Percentiles rank a stretch among this genome's conserved stretches.
phyloP scores from a whole-genome alignment of 208 protist genomes.

The Leishmania mexicana region DNA sequence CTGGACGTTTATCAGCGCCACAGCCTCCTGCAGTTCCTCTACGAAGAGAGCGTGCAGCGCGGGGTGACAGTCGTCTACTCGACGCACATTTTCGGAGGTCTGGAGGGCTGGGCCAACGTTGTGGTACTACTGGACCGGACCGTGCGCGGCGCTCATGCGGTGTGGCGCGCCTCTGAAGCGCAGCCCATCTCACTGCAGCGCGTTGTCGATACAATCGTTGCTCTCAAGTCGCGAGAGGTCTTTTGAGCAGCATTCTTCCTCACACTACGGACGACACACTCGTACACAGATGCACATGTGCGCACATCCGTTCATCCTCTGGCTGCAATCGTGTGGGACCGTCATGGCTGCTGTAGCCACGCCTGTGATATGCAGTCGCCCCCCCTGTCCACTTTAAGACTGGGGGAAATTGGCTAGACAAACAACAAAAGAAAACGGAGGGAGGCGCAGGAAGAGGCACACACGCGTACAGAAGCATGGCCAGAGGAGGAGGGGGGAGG shows the following conservation, averaged over 20 bases:
- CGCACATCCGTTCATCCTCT: no score
- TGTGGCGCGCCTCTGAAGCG: constrained; percentile 33
- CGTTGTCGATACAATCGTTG: constrained; percentile 43
- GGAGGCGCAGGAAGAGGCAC: not conserved
- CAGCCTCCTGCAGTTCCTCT: constrained; percentile 81
- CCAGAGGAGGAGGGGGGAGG: not conserved
- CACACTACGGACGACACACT: not conserved
- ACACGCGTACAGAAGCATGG: not conserved
- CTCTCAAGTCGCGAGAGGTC: constrained; percentile 47
- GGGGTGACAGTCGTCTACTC: constrained; percentile 90
- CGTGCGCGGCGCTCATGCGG: constrained; percentile 37
- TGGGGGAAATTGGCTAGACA: not conserved
- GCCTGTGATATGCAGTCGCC: not conserved
- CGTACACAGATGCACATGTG: not conserved
- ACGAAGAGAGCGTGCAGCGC: constrained; percentile 72
- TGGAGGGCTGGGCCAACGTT: constrained; percentile 81
- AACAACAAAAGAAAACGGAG: not conserved
- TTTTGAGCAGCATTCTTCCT: constrained; percentile 24
- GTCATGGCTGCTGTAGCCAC: not conserved
- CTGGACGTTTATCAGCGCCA: constrained; percentile 90
- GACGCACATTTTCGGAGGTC: constrained; percentile 93
- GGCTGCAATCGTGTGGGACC: not conserved
- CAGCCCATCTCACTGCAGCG: constrained; percentile 25
- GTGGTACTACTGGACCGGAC: constrained; percentile 80
- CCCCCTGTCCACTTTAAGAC: not conserved